Evolutionary conservation across 371 early-diverging fungal species (phyloP), one percentile per base, ranked within the genome.

Genomic region (Mortierella sp.): DNA sequence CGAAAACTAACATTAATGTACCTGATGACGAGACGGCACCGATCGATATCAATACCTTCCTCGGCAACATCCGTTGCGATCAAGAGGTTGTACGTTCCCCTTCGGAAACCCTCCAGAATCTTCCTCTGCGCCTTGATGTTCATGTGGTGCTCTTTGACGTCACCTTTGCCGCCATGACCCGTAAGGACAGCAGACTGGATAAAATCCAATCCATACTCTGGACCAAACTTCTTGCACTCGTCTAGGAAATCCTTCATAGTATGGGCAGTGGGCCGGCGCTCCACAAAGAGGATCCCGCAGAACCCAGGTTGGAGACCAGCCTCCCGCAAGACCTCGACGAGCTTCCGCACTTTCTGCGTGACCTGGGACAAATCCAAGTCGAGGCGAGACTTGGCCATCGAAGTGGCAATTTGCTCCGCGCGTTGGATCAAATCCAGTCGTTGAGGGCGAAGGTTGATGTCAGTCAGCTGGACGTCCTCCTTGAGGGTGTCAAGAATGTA

Each of bases 21-120:
- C 92, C 95, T 90, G n/a, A 99, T 93, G 41, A 99, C 98, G 58
- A 98, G 83, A 72, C 96, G 98, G 88, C 99, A 98, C 0, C 96
- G 94, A 77, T 95, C 95, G 75, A 99, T 97, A 88, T 99, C 99
- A 12, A 99, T 88, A 8, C 99, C 99, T 89, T 99, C 98, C 83
- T 99, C 98, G 38, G 97, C 99, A n/a, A 99, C 98, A 87, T 94
- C 93, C 3, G 99, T 99, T 12, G 98, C 96, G 43, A 99, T 92
- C 3, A 99, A 86, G 44, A 97, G 83, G 72, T 97, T 97, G 60
- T 93, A 65, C 7, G 89, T 85, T 35, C 96, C 96, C 2, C 79
- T 83, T 44, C 95, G 88, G 83, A 99, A 98, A 16, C 90, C 88
- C 0, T 79, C 80, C 38, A 98, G 91, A 1, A 90, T 86, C 46